These are phyloP conservation scores for Tillandsia fasciculata DNA, from an alignment of 176 grass and related monocot species.

Conservation along the genomic window DNA sequence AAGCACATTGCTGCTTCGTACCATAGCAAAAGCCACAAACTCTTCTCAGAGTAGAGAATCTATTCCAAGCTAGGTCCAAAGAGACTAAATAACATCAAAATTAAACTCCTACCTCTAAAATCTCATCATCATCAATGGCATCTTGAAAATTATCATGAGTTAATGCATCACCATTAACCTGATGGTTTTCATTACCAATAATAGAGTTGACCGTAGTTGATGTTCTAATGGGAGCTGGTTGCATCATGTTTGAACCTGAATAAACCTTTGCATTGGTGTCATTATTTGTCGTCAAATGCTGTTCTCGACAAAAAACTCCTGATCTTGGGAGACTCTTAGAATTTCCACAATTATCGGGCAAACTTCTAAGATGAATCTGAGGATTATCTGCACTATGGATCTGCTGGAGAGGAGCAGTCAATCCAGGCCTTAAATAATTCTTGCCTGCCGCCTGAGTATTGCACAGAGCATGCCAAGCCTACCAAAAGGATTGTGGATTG, in stretches of 20 bases:
- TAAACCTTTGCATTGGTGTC: constrained; percentile 15
- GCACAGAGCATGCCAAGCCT: constrained; percentile 83
- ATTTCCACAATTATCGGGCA: constrained; percentile 32
- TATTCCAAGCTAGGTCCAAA: neutral
- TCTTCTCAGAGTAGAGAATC: too few species aligned
- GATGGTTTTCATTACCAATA: constrained; percentile 14
- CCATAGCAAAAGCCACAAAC: too few species aligned
- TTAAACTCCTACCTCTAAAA: constrained; percentile 52
- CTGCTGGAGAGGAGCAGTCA: constrained; percentile 40
- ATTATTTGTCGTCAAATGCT: constrained; percentile 17
- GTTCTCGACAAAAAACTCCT: constrained; percentile 19
- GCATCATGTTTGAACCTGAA: constrained; percentile 12
- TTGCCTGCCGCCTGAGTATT: constrained; percentile 39
- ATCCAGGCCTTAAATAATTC: constrained; percentile 84
- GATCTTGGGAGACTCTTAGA: constrained; percentile 14
- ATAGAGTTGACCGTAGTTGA: constrained; percentile 20
- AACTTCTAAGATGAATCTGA: constrained; percentile 9
- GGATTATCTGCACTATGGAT: constrained; percentile 14
- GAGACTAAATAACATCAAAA: neutral
- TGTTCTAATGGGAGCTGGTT: constrained; percentile 16
- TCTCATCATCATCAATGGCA: constrained; percentile 63
- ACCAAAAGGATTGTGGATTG: constrained; percentile 1
- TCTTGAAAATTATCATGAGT: constrained; percentile 36
- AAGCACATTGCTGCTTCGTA: too few species aligned
- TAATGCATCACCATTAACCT: constrained; percentile 19